These are phyloP conservation scores for Puccinia horiana DNA, from an alignment of 1,284 basidiomycete genomes.

Conservation along the genomic window DNA sequence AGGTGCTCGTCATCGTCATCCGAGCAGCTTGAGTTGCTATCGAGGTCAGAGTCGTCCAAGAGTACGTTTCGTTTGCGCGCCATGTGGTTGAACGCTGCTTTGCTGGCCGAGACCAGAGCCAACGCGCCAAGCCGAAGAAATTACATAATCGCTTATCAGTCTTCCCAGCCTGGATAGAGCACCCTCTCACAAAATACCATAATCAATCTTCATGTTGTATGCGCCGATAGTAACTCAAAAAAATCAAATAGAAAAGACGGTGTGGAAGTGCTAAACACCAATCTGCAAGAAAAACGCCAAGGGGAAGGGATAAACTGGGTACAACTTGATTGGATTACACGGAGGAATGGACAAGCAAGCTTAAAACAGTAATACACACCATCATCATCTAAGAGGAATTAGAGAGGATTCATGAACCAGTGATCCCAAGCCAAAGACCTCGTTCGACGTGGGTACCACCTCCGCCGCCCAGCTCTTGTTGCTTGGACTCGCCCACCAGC, in stretches of 20 bases:
- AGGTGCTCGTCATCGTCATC: constrained; percentile 60
- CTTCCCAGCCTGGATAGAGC: no score
- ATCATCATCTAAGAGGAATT: not conserved
- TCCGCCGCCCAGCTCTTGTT: constrained; percentile 2
- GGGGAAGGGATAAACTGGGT: not conserved
- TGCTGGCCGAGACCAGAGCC: no score
- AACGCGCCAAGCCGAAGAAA: no score
- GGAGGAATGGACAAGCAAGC: not conserved
- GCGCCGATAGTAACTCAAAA: no score
- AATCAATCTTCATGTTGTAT: no score
- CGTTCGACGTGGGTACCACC: constrained; percentile 23
- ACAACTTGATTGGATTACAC: constrained; percentile 5
- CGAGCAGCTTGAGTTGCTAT: constrained; percentile 22
- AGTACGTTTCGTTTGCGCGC: constrained; percentile 25
- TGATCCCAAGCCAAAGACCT: constrained; percentile 48
- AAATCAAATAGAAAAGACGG: no score
- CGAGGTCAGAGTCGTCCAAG: constrained; percentile 57
- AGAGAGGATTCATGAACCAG: constrained; percentile 19
- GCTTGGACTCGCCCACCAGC: constrained; percentile 35
- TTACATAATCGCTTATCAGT: no score
- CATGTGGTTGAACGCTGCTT: constrained; percentile 12
- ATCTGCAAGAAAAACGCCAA: not conserved
- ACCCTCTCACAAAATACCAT: no score
- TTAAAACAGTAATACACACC: constrained; percentile 9
- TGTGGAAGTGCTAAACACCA: no score